Evolutionary conservation across 2,329 filamentous ascomycete genomes (phyloP).

Genomic region (Fusarium sp.): DNA sequence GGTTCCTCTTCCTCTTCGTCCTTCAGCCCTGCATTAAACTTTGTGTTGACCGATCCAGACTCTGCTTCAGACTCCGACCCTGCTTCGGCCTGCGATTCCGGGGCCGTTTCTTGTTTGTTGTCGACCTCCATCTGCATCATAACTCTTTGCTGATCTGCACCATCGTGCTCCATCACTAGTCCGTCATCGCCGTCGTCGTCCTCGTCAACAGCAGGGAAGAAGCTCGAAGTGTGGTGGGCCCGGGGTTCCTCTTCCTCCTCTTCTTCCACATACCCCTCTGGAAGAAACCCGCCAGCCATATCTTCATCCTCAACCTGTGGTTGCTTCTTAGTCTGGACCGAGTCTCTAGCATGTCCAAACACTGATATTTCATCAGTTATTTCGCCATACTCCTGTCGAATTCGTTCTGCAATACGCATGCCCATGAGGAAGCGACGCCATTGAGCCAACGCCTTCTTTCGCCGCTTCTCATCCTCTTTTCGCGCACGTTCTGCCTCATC

Average conservation of each 20-base stretch:
- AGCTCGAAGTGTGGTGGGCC: slow-evolving; percentile 52
- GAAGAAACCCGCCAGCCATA: slow-evolving; percentile 69
- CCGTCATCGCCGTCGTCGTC: slow-evolving; percentile 51
- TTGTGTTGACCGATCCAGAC: neutral
- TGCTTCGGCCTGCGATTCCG: neutral
- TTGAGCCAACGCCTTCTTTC: slow-evolving; percentile 74
- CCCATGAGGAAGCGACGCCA: slow-evolving; percentile 93
- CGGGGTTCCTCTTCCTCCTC: slow-evolving; percentile 49
- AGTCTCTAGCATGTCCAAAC: slow-evolving; percentile 59
- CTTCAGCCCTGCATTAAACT: neutral
- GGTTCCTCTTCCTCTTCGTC: neutral
- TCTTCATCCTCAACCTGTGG: slow-evolving; percentile 55
- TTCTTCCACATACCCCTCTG: slow-evolving; percentile 63
- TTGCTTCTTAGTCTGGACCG: slow-evolving; percentile 16
- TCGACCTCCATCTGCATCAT: neutral
- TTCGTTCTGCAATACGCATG: slow-evolving; percentile 80
- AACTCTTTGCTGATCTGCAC: neutral
- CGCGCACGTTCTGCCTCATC: slow-evolving; percentile 78
- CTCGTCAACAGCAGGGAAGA: slow-evolving; percentile 59
- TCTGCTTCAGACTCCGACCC: neutral
- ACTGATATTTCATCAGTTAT: slow-evolving; percentile 62
- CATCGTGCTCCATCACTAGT: slow-evolving; percentile 47
- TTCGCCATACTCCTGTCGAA: slow-evolving; percentile 79
- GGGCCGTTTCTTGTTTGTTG: neutral
- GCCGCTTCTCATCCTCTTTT: slow-evolving; percentile 85